Evolutionary conservation across 345 rosid species (phyloP).

Genomic region (Melastoma malabathricum): DNA sequence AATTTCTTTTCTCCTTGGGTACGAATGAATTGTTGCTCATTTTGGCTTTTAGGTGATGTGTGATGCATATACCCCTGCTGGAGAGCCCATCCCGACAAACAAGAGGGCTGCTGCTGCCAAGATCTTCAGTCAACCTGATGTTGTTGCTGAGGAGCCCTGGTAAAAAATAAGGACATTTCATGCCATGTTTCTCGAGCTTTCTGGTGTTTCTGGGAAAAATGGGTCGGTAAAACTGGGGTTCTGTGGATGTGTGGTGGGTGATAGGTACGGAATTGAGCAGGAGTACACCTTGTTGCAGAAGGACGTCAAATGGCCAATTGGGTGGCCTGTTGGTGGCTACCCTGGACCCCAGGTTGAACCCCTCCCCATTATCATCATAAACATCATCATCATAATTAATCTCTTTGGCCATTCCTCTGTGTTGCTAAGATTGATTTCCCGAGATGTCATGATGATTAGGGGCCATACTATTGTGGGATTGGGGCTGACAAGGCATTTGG

Average conservation of each 20-base stretch:
- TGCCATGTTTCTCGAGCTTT: background rate
- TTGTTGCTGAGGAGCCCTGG: slow-evolving; percentile 20
- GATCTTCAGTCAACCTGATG: slow-evolving; percentile 17
- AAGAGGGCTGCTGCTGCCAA: slow-evolving; percentile 21
- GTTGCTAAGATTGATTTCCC: background rate
- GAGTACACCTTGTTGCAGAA: slow-evolving; percentile 23
- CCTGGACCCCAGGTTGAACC: slow-evolving; percentile 19
- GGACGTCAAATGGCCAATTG: slow-evolving; percentile 18
- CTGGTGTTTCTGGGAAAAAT: background rate
- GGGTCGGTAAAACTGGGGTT: no score
- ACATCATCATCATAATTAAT: background rate
- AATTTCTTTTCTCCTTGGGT: background rate
- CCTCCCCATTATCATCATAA: background rate
- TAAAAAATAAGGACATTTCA: background rate
- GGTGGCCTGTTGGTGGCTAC: slow-evolving; percentile 25
- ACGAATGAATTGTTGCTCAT: no score
- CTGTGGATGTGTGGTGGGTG: background rate
- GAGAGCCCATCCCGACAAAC: slow-evolving; percentile 22
- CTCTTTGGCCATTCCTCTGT: no score
- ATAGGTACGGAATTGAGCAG: slow-evolving; percentile 25
- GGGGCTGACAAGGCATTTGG: slow-evolving; percentile 34
- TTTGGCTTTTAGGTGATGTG: slow-evolving; percentile 16
- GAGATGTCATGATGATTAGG: slow-evolving; percentile 9
- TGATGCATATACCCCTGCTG: slow-evolving; percentile 20
- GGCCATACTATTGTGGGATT: slow-evolving; percentile 27